Conservation (phyloP, 768 basidiomycete species). For the Pisolithus orientalis region DNA sequence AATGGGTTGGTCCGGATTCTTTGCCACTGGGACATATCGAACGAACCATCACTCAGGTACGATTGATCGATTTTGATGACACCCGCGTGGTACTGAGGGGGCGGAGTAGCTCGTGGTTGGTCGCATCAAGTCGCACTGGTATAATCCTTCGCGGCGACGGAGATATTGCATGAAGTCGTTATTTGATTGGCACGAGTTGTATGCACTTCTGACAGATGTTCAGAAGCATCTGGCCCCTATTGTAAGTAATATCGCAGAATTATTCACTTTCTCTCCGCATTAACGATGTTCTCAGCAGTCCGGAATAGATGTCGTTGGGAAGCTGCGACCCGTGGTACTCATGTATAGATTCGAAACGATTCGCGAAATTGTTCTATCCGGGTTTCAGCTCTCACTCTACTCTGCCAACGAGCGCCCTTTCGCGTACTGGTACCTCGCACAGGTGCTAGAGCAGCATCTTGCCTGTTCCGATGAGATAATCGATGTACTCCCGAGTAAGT, state of each 20-base stretch:
- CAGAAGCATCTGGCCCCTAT: slow-evolving; percentile 11
- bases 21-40: slow-evolving; percentile 39
- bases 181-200: slow-evolving; percentile 60
- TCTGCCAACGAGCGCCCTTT: slow-evolving; percentile 59
- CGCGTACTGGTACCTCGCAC: slow-evolving; percentile 68
- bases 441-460: slow-evolving; percentile 53
- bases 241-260: slow-evolving; percentile 4
- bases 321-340: slow-evolving; percentile 32
- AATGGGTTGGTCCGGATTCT: slow-evolving; percentile 32
- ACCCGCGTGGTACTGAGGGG: not conserved
- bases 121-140: slow-evolving; percentile 57
- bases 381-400: slow-evolving; percentile 74
- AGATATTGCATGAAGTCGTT: slow-evolving; percentile 59
- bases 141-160: slow-evolving; percentile 61
- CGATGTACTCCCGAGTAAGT: slow-evolving; percentile 34
- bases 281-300: slow-evolving; percentile 11
- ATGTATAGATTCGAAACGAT: slow-evolving; percentile 56
- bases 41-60: slow-evolving; percentile 32
- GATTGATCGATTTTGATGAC: not conserved
- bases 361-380: slow-evolving; percentile 66
- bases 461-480: slow-evolving; percentile 45
- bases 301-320: slow-evolving; percentile 23
- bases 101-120: slow-evolving; percentile 47
- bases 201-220: slow-evolving; percentile 37
- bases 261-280: not conserved